Base-by-base conservation (phyloP, 75 land plant species). In the Pinus albicaulis region DNA sequence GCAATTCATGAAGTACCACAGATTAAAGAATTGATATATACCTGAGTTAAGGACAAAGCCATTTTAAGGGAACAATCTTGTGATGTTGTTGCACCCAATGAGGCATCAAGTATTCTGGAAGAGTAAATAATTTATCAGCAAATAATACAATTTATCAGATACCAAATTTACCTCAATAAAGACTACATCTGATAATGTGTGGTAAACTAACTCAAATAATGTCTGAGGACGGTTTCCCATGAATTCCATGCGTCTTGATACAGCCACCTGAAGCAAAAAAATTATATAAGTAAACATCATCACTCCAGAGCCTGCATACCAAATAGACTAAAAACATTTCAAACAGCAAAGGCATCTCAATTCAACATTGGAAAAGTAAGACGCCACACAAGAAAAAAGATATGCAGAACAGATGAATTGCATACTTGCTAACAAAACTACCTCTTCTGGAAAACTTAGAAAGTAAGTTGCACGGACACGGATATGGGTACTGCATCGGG, bases 41-140 rank as follows among this genome's bases (percentile, higher is more conserved):
- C 99, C 84, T 94, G 92, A 66, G 88, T 89, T 77, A 97, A 83
- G 26, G 82, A 76, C 55, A 82, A 63, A 20, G 99, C 95, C 99
- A 97, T 97, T 74, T 85, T 93, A 17, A 94, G 79, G 53, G 99
- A 97, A 76, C 98, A 94, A 80, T 97, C 95, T 65, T 88, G 88
- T 74, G 99, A 97, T 63, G 87, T 90, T 65, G 90, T 89, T 12
- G 92, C 90, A 75, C 76, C 83, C 71, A 97, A 73, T 26, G 91
- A 83, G 14, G 93, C 87, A 89, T 94, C 93, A 79, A 97, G 80
- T 72, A 94, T 64, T 75, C 99, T 97, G 83, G 26, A 52, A 71
- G 3, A 72, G 78, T 28, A 80, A 38, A 31, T 23, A 70, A 64
- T 6, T 26, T 2, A 55, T 24, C 5, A 60, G 8, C 10, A 13